A percentile compares a stretch with the other conserved stretches of the same genome.
Evolutionary conservation across 257 asterid species (phyloP).

Genomic region (Solanum tacnaense): DNA sequence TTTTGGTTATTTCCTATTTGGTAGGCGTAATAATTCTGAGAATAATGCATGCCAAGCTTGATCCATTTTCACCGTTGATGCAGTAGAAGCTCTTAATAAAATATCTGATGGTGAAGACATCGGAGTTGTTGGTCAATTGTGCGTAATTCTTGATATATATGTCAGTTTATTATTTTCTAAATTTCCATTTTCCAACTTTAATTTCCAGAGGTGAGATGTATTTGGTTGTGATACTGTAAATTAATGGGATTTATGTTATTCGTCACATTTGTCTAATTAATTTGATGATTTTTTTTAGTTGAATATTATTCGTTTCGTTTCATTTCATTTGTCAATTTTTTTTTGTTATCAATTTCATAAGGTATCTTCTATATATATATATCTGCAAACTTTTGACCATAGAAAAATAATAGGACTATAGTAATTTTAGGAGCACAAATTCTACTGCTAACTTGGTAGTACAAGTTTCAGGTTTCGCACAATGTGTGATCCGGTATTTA

Average conservation of each 20-base stretch:
- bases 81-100: not conserved
- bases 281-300: not conserved
- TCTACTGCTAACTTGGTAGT: not conserved
- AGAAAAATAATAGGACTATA: not conserved
- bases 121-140: not conserved
- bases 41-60: not conserved
- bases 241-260: not conserved
- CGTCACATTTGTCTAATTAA: not conserved
- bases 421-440: not conserved
- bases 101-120: not conserved
- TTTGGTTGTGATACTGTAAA: not conserved
- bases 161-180: not conserved
- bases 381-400: not conserved
- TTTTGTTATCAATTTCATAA: not conserved
- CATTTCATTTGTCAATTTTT: not conserved
- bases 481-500: too few relatives aligned
- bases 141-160: not conserved
- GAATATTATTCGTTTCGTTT: not conserved
- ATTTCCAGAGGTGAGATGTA: not conserved
- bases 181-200: not conserved
- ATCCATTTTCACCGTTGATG: not conserved
- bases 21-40: not conserved
- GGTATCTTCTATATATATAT: not conserved
- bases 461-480: not conserved
- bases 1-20: not conserved